A percentile compares a stretch with the other conserved stretches of the same genome.
These are phyloP conservation scores for Sugiyamaella smithiae DNA, from an alignment of 805 yeast species.

Conservation along the genomic window DNA sequence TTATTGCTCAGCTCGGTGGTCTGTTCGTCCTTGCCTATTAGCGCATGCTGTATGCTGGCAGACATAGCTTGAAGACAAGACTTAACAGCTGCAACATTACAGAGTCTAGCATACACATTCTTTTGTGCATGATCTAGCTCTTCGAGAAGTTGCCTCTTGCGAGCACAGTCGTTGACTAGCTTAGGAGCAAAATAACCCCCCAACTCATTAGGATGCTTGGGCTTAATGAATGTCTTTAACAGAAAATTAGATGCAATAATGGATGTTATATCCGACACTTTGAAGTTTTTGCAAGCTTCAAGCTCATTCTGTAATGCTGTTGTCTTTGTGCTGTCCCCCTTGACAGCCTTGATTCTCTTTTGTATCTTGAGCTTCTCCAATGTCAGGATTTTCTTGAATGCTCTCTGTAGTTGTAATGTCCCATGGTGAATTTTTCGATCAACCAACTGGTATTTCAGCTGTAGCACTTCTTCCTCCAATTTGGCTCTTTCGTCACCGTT, in stretches of 20 bases:
- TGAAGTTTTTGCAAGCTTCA: constrained; percentile 22
- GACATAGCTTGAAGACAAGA: constrained; percentile 11
- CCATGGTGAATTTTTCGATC: constrained; percentile 34
- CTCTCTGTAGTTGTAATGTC: constrained; percentile 26
- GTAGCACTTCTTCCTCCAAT: constrained; percentile 21
- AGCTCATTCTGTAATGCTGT: constrained; percentile 19
- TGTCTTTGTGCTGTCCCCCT: constrained; percentile 3
- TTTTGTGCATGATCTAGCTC: constrained; percentile 10
- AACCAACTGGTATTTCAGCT: constrained; percentile 29
- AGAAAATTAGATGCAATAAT: constrained; percentile 15
- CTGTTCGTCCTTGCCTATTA: constrained; percentile 2
- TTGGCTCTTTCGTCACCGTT: constrained; percentile 8
- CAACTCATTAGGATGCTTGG: constrained; percentile 13
- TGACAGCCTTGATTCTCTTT: constrained; percentile 26
- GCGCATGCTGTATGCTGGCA: constrained; percentile 17
- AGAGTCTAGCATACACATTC: constrained; percentile 27
- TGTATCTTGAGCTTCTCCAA: constrained; percentile 34
- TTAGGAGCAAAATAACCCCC: background rate
- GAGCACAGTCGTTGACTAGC: constrained; percentile 3
- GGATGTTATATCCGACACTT: constrained; percentile 21
- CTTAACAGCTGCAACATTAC: constrained; percentile 22
- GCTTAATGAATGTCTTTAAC: constrained; percentile 20
- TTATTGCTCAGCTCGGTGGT: background rate
- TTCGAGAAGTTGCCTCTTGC: constrained; percentile 17
- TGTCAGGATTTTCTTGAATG: constrained; percentile 32